Evolutionary conservation across 495 filamentous ascomycete species (phyloP).

Genomic region (Xylaria flabelliformis): DNA sequence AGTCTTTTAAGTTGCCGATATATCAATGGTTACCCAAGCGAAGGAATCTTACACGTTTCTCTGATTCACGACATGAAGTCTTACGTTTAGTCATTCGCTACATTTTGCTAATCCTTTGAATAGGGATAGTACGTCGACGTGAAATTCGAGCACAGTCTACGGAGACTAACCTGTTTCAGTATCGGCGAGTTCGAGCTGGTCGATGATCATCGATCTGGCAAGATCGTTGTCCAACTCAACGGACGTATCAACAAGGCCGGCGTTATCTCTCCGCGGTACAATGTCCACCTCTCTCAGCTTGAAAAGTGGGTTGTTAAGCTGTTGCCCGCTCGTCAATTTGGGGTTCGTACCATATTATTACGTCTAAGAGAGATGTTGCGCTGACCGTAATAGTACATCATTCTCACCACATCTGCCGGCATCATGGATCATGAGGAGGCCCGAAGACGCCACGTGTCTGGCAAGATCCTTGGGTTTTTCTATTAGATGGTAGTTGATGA

Average conservation of each 20-base stretch:
- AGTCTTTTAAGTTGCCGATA: slow-evolving; percentile 99
- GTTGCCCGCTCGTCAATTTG: slow-evolving; percentile 98
- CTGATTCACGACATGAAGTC: slow-evolving; percentile 71
- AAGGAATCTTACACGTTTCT: slow-evolving; percentile 94
- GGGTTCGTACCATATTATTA: slow-evolving; percentile 39
- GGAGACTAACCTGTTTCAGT: slow-evolving; percentile 32
- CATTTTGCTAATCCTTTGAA: slow-evolving; percentile 65
- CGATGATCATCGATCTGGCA: slow-evolving; percentile 92
- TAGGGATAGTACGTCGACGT: slow-evolving; percentile 70
- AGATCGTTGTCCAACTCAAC: slow-evolving; percentile 43
- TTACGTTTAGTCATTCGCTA: slow-evolving; percentile 91
- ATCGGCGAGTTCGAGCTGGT: slow-evolving; percentile 99
- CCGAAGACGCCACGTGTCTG: slow-evolving; percentile 93
- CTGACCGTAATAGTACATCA: slow-evolving; percentile 66
- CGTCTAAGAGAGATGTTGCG: neutral
- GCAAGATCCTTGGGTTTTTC: slow-evolving; percentile 97
- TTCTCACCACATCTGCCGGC: slow-evolving; percentile 96
- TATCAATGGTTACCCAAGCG: slow-evolving; percentile 62
- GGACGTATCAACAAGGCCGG: slow-evolving; percentile 97
- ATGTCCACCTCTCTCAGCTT: slow-evolving; percentile 93
- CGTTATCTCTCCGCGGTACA: slow-evolving; percentile 98
- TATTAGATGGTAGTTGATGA: slow-evolving; percentile 64
- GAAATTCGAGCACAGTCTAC: neutral
- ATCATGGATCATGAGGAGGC: slow-evolving; percentile 99
- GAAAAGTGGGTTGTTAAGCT: slow-evolving; percentile 99